Conservation (phyloP, 345 rosid species). For the Anacardium occidentale region DNA sequence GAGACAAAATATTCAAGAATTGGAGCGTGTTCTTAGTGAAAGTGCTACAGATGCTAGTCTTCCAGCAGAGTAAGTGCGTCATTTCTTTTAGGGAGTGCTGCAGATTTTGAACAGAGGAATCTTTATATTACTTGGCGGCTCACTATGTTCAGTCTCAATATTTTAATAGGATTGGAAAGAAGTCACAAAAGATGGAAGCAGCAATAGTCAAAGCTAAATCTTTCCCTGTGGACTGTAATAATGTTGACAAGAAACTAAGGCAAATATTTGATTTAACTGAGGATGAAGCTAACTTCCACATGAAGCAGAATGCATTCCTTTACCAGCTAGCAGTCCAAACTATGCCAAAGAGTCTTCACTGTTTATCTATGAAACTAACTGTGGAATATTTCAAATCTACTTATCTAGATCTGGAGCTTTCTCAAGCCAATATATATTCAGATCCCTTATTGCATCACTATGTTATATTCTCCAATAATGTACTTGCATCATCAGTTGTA, state of each 20-base stretch:
- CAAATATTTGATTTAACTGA: slow-evolving; percentile 87
- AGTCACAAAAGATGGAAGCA: slow-evolving; percentile 63
- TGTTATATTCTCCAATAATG: slow-evolving; percentile 73
- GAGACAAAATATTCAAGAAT: slow-evolving; percentile 87
- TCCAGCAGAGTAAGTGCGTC: slow-evolving; percentile 68
- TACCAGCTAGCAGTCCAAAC: slow-evolving; percentile 90
- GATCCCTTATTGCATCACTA: slow-evolving; percentile 71
- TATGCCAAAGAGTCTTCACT: slow-evolving; percentile 92
- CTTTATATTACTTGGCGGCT: neutral
- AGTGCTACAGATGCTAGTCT: slow-evolving; percentile 81
- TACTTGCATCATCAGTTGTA: slow-evolving; percentile 87
- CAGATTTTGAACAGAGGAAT: neutral
- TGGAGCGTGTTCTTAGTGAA: slow-evolving; percentile 88
- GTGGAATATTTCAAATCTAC: slow-evolving; percentile 74
- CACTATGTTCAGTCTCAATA: slow-evolving; percentile 15
- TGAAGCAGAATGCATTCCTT: slow-evolving; percentile 75
- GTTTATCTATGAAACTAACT: slow-evolving; percentile 84
- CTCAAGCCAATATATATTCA: slow-evolving; percentile 47
- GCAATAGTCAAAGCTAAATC: slow-evolving; percentile 69
- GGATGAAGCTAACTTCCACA: slow-evolving; percentile 89
- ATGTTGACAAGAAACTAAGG: slow-evolving; percentile 88
- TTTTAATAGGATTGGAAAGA: slow-evolving; percentile 61
- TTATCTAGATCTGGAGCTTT: slow-evolving; percentile 41
- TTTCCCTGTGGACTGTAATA: slow-evolving; percentile 71
- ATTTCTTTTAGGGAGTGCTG: neutral